Evolutionary conservation across 495 filamentous ascomycete genomes (phyloP), one percentile per base, ranked within the genome.

Genomic region (Jackrogersella multiformis): DNA sequence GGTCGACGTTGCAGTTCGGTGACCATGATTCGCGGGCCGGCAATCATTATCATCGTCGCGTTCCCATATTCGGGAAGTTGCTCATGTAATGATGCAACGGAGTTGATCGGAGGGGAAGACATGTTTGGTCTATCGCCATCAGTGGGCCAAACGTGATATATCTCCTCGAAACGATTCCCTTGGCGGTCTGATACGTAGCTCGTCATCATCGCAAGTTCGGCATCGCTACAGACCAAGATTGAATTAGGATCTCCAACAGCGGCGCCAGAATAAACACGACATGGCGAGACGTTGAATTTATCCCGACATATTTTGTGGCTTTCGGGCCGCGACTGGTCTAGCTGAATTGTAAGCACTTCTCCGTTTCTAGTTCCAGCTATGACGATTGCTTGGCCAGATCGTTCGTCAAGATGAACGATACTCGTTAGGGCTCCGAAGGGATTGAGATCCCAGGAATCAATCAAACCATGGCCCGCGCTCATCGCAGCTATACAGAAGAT

Each of bases 11-110:
- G 78, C 18, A 89, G 56, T n/a, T 81, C 77, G 13, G 82, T 78
- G 12, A 88, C 68, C 23, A 87, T 65, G 2, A 88, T 65, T 21
- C 79, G 78, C n/a, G 78, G 38, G 0, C 81, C 83, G 1, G 78
- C 65, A 38, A 81, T 38, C 63, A 84, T 73, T 15, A 81, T 69
- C n/a, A 81, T 58, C 4, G 70, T 73, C 5, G 63, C 61, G 18
- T 72, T 68, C 6, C 68, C 70, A 12, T 67, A 64, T 48, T 52
- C 69, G 7, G 61, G 66, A 18, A 74, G 44, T 39, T 49, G 67
- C 6, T 70, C 59, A 9, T 62, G 64, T 0, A 78, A 56, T 20
- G 74, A 49, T 15, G 79, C 64, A 16, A 79, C 67, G 2, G 73
- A 72, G 32, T 72, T 69, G 1, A 84, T 69, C 20, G 72, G 70